These are phyloP conservation scores for Pythium pyrilobum DNA, from an alignment of 352 stramenopile species.

Conservation along the genomic window DNA sequence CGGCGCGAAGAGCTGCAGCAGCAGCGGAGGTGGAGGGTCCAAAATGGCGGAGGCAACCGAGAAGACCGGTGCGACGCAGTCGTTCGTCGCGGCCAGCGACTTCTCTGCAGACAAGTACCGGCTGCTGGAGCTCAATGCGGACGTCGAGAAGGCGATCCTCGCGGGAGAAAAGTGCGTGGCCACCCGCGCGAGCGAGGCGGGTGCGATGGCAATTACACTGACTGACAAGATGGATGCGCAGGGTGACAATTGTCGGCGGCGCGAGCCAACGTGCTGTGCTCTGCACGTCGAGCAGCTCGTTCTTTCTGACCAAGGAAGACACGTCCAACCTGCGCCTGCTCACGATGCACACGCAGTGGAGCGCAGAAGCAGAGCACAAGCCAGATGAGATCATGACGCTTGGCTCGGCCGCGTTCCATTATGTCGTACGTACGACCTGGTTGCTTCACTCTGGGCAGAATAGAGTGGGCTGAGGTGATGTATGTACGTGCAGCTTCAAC, in stretches of 20 bases:
- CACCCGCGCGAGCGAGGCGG: neutral
- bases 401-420: constrained; percentile 60
- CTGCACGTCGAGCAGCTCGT: constrained; percentile 66
- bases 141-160: constrained; percentile 53
- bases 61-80: constrained; percentile 18
- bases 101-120: constrained; percentile 54
- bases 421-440: constrained; percentile 32
- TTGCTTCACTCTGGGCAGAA: neutral
- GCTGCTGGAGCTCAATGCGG: constrained; percentile 54
- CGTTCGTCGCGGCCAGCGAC: constrained; percentile 44
- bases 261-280: constrained; percentile 54
- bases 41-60: constrained; percentile 22
- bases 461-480: no score
- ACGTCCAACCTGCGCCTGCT: constrained; percentile 77
- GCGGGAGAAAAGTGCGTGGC: constrained; percentile 8
- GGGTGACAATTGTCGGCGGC: constrained; percentile 63
- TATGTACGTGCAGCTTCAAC: constrained; percentile 63
- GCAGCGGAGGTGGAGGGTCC: neutral
- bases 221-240: constrained; percentile 8
- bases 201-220: neutral
- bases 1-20: neutral
- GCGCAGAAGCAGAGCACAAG: neutral
- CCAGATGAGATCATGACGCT: constrained; percentile 40
- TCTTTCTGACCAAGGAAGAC: constrained; percentile 72
- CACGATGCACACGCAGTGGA: constrained; percentile 53